Evolutionary conservation across 345 rosid species (phyloP).

Genomic region (Arabidopsis thaliana): DNA sequence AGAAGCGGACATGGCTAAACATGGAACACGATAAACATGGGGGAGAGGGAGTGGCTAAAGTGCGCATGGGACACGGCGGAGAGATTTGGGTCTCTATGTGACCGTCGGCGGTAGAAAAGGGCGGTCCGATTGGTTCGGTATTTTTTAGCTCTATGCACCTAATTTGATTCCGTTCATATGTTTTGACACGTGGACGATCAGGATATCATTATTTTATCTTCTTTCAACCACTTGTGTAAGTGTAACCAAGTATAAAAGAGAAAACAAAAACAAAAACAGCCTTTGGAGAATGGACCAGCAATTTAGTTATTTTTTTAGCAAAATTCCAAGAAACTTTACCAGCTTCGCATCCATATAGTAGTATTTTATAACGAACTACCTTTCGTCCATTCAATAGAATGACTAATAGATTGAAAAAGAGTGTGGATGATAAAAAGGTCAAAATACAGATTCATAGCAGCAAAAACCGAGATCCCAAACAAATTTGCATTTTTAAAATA

Average conservation of each 20-base stretch:
- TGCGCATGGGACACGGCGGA: conserved; percentile 61
- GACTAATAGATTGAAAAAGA: too few species aligned
- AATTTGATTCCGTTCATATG: neutral
- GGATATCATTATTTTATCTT: neutral
- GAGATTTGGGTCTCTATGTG: conserved; percentile 15
- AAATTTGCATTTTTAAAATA: too few species aligned
- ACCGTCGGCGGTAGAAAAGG: conserved; percentile 48
- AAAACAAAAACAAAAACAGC: neutral
- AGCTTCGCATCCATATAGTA: neutral
- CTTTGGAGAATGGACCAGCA: neutral
- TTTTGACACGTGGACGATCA: neutral
- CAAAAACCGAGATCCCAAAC: too few species aligned
- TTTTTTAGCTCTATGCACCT: neutral
- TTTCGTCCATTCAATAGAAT: too few species aligned
- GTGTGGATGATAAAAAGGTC: neutral
- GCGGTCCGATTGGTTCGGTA: conserved; percentile 34
- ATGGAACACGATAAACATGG: conserved; percentile 55
- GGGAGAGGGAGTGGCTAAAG: conserved; percentile 47
- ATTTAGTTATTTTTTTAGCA: neutral
- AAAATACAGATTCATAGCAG: neutral
- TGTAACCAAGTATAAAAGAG: neutral
- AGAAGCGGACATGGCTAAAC: too few species aligned
- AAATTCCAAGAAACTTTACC: neutral
- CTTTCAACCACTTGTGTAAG: neutral
- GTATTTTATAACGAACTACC: too few species aligned